Evolutionary conservation across 2,329 filamentous ascomycete species (phyloP), one percentile per base, ranked within the genome.

Genomic region (Triangularia verruculosa): DNA sequence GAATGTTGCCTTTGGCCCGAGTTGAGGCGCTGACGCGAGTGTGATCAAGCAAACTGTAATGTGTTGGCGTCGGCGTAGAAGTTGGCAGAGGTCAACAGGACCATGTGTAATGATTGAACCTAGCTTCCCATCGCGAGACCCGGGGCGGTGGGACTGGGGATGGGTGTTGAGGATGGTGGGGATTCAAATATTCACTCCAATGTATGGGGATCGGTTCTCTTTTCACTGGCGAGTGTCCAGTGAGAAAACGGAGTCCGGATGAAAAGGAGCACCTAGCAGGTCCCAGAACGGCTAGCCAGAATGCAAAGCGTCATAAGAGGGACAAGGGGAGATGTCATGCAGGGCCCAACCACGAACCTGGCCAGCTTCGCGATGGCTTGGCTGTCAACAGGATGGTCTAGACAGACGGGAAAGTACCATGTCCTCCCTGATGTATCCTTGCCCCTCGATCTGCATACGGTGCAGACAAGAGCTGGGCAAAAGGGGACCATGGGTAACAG

Each of bases 241-340:
- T 34, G 17, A 52, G 17, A 58, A 47, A 25, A 61, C 51, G 57
- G 62, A 59, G 39, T n/a, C 57, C 57, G 39, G 60, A 30, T 61
- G 53, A 57, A 57, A 51, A 52, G 17, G 39, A 63, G 62, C 30
- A 53, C 63, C 17, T 12, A 62, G 34, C 55, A 63, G 59, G 62
- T 51, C 60, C 61, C 61, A 64, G 59, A 63, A 22, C 53, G 54
- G 63, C 61, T 66, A 66, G 62, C 57, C 32, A 59, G 61, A 57
- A 63, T 60, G 28, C 57, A 51, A 27, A 63, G 63, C 56, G 61
- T 65, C 61, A 65, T 65, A 64, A 64, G 60, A 57, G 58, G 62
- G 64, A 25, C 64, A 57, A 64, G 58, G 54, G 60, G 61, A 68
- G 64, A 68, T 66, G 53, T 64, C 51, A 64, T 67, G 64, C 66